Evolutionary conservation across 169 alveolate genomes (phyloP).

Genomic region (Plasmodium cynomolgi): DNA sequence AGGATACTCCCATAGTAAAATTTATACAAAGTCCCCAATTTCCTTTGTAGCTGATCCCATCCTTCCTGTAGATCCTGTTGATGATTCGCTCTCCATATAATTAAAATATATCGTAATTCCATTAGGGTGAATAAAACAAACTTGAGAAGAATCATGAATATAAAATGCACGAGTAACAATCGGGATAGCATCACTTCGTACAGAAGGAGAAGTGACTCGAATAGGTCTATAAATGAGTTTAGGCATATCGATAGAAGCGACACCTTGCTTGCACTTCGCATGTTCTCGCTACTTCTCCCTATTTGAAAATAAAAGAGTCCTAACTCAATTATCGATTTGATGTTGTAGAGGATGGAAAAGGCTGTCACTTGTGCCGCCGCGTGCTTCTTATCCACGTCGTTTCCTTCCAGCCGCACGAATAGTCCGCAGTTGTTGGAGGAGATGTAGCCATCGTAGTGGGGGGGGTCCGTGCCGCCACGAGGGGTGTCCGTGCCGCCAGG

Average conservation of each 20-base stretch:
- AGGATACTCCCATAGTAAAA: constrained; percentile 49
- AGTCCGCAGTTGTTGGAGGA: constrained; percentile 68
- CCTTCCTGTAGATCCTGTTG: constrained; percentile 80
- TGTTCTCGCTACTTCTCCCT: constrained; percentile 23
- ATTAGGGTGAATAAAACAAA: constrained; percentile 76
- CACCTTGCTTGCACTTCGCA: constrained; percentile 56
- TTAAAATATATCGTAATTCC: constrained; percentile 80
- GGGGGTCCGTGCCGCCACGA: neutral
- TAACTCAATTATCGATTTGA: constrained; percentile 75
- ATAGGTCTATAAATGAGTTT: constrained; percentile 78
- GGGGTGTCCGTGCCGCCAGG: neutral
- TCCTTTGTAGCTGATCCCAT: constrained; percentile 81
- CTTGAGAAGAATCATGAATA: constrained; percentile 76
- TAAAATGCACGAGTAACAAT: constrained; percentile 28
- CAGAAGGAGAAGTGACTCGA: constrained; percentile 79
- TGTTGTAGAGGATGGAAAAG: constrained; percentile 67
- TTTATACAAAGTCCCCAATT: constrained; percentile 76
- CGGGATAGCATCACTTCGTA: constrained; percentile 76
- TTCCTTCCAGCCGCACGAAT: constrained; percentile 34
- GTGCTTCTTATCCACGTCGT: constrained; percentile 50
- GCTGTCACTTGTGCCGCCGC: constrained; percentile 30
- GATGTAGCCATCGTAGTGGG: constrained; percentile 42
- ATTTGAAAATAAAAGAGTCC: constrained; percentile 74
- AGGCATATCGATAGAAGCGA: constrained; percentile 78
- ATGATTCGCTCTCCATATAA: constrained; percentile 84